These are phyloP conservation scores for Fusarium odoratissimum DNA, from an alignment of 2,329 filamentous ascomycete genomes.

Conservation along the genomic window DNA sequence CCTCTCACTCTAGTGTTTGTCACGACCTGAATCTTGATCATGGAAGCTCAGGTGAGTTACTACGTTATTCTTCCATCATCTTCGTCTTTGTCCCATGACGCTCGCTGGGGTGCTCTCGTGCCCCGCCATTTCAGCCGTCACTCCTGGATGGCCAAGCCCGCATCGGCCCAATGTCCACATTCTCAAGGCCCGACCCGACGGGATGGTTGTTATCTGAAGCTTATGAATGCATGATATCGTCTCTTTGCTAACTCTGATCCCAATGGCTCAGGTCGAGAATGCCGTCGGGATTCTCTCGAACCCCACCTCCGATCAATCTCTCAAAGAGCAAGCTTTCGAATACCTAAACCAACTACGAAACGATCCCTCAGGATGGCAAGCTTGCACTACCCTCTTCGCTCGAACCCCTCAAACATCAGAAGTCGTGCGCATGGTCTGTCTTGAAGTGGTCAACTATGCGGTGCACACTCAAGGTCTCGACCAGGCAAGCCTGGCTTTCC, in stretches of 20 bases:
- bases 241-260: constrained; percentile 27
- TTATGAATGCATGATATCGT: constrained; percentile 1
- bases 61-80: constrained; percentile 17
- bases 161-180: constrained; percentile 39
- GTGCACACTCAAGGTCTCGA: constrained; percentile 85
- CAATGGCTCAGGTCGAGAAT: constrained; percentile 78
- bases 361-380: constrained; percentile 89
- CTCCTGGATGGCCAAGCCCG: constrained; percentile 32
- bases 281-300: constrained; percentile 95
- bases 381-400: constrained; percentile 87
- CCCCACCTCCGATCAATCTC: constrained; percentile 76
- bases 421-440: constrained; percentile 86
- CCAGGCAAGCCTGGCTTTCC: constrained; percentile 74
- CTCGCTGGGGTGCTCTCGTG: constrained; percentile 39
- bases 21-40: constrained; percentile 48
- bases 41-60: constrained; percentile 61
- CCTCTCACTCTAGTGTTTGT: constrained; percentile 1
- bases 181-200: constrained; percentile 23
- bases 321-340: constrained; percentile 85
- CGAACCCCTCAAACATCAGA: constrained; percentile 81
- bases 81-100: constrained; percentile 40
- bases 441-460: constrained; percentile 94
- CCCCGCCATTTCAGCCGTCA: constrained; percentile 46
- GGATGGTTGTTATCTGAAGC: constrained; percentile 24
- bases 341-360: constrained; percentile 82